Percentiles rank a stretch among this genome's conserved stretches.
phyloP scores from a whole-genome alignment of 1,284 basidiomycete species.

The Apiotrichum gracile region DNA sequence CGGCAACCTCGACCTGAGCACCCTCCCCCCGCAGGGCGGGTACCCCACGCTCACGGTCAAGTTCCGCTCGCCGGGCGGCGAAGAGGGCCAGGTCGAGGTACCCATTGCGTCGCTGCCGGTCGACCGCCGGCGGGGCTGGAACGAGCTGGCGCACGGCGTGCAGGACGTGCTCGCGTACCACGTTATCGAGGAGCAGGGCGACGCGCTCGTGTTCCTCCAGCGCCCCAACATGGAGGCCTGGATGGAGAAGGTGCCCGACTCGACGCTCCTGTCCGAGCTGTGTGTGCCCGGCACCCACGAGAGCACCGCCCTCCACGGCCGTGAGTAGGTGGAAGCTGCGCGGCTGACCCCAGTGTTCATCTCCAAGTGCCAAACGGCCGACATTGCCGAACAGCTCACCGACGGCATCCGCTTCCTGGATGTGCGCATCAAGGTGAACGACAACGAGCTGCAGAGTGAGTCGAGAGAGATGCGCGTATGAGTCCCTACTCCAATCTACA shows the following conservation, averaged over 20 bases:
- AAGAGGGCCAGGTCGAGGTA: not conserved
- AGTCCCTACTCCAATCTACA: not conserved
- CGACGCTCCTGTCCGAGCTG: slow-evolving; percentile 60
- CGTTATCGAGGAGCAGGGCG: not conserved
- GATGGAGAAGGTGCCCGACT: slow-evolving; percentile 55
- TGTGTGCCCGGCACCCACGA: slow-evolving; percentile 61
- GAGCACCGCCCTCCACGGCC: slow-evolving; percentile 32
- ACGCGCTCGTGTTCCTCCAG: slow-evolving; percentile 17
- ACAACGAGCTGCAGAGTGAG: slow-evolving; percentile 49
- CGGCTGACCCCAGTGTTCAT: slow-evolving; percentile 26
- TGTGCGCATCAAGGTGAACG: slow-evolving; percentile 64
- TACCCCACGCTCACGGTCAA: slow-evolving; percentile 1
- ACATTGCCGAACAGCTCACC: slow-evolving; percentile 35
- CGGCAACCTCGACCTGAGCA: not conserved
- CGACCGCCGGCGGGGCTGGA: slow-evolving; percentile 12
- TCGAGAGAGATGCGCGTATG: not conserved
- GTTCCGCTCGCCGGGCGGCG: not conserved
- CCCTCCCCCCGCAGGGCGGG: slow-evolving; percentile 9
- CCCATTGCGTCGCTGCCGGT: not conserved
- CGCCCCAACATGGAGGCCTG: slow-evolving; percentile 22
- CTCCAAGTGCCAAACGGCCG: slow-evolving; percentile 44
- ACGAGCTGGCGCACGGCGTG: not conserved
- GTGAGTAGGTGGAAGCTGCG: slow-evolving; percentile 10
- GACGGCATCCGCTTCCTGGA: slow-evolving; percentile 69
- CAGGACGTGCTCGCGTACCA: slow-evolving; percentile 5